A percentile compares a stretch with the other conserved stretches of the same genome.
phyloP scores from a whole-genome alignment of 2,329 filamentous ascomycete genomes.

The Periconia macrospinosa region DNA sequence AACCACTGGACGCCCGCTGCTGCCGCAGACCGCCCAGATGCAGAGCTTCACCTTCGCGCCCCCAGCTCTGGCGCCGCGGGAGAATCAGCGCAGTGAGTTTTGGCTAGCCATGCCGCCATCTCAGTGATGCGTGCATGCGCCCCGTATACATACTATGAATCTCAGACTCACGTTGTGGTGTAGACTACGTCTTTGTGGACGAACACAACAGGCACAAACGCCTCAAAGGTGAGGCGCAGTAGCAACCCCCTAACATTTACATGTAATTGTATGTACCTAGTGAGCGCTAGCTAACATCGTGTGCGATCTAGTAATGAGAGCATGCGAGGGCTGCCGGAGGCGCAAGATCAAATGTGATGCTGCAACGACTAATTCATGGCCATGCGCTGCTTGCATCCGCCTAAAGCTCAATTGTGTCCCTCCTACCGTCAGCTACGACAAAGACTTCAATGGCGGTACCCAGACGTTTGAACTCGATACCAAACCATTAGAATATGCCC shows the following conservation, averaged over 20 bases:
- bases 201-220: constrained; percentile 98
- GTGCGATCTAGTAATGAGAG: constrained; percentile 76
- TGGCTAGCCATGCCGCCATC: not conserved
- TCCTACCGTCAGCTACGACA: constrained; percentile 78
- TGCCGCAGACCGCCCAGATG: constrained; percentile 71
- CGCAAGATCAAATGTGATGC: constrained; percentile 98
- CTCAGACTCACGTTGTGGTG: constrained; percentile 21
- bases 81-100: constrained; percentile 80
- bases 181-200: constrained; percentile 98
- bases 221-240: constrained; percentile 71
- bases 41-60: constrained; percentile 77
- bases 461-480: constrained; percentile 47
- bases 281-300: constrained; percentile 22
- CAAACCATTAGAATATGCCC: constrained; percentile 43
- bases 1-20: constrained; percentile 61
- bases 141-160: not conserved
- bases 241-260: constrained; percentile 1
- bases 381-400: constrained; percentile 89
- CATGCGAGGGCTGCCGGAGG: constrained; percentile 90
- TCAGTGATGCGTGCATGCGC: not conserved
- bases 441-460: constrained; percentile 49
- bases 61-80: constrained; percentile 63
- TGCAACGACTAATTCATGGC: constrained; percentile 96
- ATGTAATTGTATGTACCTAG: too few species aligned
- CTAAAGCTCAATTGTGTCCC: constrained; percentile 92